Percentiles rank a stretch among this genome's conserved stretches.
These are phyloP conservation scores for Hortaea werneckii DNA, from an alignment of 2,329 filamentous ascomycete species.

Conservation along the genomic window DNA sequence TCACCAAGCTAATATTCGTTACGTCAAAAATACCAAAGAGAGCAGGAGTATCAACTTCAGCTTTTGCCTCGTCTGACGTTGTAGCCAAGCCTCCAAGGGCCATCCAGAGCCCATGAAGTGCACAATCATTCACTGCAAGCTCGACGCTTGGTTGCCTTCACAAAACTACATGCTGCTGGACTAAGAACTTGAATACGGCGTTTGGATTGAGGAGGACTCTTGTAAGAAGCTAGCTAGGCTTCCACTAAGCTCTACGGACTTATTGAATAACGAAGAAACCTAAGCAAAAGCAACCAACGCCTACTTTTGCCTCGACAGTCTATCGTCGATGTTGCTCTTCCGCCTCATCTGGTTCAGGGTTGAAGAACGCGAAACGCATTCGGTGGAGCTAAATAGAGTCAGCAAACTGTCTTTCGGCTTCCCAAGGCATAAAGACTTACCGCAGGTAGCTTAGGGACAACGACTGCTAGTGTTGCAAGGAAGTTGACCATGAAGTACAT, in stretches of 20 bases:
- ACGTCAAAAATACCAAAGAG: too few relatives aligned
- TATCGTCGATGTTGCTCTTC: neutral
- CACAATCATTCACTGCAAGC: too few relatives aligned
- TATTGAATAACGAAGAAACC: neutral
- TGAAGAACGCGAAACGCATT: slow-evolving; percentile 28
- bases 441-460: slow-evolving; percentile 92
- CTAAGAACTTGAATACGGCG: neutral
- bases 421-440: slow-evolving; percentile 46
- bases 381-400: slow-evolving; percentile 24
- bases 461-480: slow-evolving; percentile 78
- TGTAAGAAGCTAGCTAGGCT: neutral
- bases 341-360: slow-evolving; percentile 8
- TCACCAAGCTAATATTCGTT: too few relatives aligned
- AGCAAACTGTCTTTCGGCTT: slow-evolving; percentile 1
- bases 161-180: too few relatives aligned
- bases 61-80: too few relatives aligned
- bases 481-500: slow-evolving; percentile 98
- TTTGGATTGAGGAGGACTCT: neutral
- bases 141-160: too few relatives aligned
- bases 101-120: too few relatives aligned
- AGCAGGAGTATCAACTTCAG: too few relatives aligned
- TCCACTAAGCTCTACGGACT: neutral
- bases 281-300: neutral
- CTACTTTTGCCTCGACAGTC: neutral
- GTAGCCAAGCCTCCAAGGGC: too few relatives aligned